Evolutionary conservation across 352 stramenopile genomes (phyloP).

Genomic region (Phytophthora aleatoria): DNA sequence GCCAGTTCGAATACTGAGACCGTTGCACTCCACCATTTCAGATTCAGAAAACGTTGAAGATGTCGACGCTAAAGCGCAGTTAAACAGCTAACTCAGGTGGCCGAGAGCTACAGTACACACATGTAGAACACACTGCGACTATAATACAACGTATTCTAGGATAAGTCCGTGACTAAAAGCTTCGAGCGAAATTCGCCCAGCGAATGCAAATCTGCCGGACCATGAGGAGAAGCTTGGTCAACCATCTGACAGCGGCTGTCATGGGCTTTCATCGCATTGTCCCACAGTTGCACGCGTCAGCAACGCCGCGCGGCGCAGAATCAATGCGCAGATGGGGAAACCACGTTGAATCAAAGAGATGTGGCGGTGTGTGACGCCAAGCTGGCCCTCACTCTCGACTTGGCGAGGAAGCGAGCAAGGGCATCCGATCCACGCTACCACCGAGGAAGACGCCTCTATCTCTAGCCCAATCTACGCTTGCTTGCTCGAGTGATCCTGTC

Average conservation of each 20-base stretch:
- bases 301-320: slow-evolving; percentile 2
- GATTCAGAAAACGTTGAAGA: slow-evolving; percentile 14
- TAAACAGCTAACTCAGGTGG: no score
- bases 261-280: slow-evolving; percentile 10
- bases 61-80: slow-evolving; percentile 16
- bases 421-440: background rate
- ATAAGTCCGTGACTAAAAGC: no score
- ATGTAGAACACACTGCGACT: no score
- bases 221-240: slow-evolving; percentile 25
- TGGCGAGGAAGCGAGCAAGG: slow-evolving; percentile 23
- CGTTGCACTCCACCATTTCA: background rate
- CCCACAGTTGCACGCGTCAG: slow-evolving; percentile 24
- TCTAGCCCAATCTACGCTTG: background rate
- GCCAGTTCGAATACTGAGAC: background rate
- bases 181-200: background rate
- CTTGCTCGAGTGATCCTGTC: background rate
- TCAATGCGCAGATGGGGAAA: slow-evolving; percentile 18
- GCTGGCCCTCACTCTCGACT: slow-evolving; percentile 27
- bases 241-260: slow-evolving; percentile 27
- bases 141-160: no score
- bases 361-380: slow-evolving; percentile 2
- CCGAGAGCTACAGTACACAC: background rate
- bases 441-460: background rate
- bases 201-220: slow-evolving; percentile 17
- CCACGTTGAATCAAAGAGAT: slow-evolving; percentile 30